These are phyloP conservation scores for Xylaria hypoxylon DNA, from an alignment of 2,329 filamentous ascomycete species.

Conservation along the genomic window DNA sequence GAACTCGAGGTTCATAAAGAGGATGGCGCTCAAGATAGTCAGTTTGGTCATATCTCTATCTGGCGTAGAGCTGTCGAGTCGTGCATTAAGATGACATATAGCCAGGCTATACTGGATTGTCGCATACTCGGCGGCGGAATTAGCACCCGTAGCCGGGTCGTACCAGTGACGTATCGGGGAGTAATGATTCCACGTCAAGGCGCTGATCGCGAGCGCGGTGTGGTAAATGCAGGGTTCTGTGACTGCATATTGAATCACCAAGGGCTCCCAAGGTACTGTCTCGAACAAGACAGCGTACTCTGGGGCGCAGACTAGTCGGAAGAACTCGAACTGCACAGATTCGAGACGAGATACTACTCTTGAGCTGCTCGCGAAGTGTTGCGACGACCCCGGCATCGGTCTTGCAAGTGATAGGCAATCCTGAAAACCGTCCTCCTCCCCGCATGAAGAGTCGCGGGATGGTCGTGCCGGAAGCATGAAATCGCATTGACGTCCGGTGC, in stretches of 20 bases:
- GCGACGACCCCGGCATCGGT: neutral
- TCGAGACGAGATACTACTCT: neutral
- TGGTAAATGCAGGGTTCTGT: constrained; percentile 23
- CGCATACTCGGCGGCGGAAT: constrained; percentile 7
- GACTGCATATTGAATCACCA: constrained; percentile 11
- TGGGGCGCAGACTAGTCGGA: constrained; percentile 15
- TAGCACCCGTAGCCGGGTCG: neutral
- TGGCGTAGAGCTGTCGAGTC: neutral
- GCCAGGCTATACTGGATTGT: constrained; percentile 19
- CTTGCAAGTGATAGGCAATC: neutral
- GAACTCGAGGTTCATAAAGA: constrained; percentile 22
- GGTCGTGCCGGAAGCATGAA: constrained; percentile 11
- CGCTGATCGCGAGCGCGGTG: constrained; percentile 15
- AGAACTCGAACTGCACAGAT: constrained; percentile 20
- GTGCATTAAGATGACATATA: constrained; percentile 14
- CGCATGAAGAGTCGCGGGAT: neutral
- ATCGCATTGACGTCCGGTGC: constrained; percentile 20
- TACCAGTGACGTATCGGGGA: constrained; percentile 9
- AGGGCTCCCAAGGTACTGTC: constrained; percentile 2
- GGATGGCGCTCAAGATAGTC: constrained; percentile 9
- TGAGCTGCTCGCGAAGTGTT: neutral
- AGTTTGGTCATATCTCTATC: constrained; percentile 14
- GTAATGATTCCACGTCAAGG: constrained; percentile 10
- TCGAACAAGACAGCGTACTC: constrained; percentile 20
- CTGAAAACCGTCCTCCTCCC: neutral